Evolutionary conservation across 768 basidiomycete genomes (phyloP).

Genomic region (Kwoniella botswanensis): DNA sequence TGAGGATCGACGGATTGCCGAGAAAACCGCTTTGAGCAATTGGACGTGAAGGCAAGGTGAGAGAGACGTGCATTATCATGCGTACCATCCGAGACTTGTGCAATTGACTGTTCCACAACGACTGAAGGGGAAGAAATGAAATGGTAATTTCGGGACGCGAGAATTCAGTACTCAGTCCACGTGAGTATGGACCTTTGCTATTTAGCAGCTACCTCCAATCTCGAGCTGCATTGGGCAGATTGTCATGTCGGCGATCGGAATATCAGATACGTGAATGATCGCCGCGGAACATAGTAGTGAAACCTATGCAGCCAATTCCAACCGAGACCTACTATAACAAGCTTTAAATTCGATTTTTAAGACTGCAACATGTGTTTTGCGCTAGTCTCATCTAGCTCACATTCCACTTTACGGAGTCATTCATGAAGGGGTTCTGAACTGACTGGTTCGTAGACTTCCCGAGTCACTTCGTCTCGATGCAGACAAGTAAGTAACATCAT

Average conservation of each 20-base stretch:
- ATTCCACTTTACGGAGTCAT: neutral
- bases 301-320: neutral
- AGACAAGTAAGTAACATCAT: too few species aligned
- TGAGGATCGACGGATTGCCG: neutral
- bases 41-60: neutral
- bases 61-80: too few species aligned
- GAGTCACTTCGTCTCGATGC: too few species aligned
- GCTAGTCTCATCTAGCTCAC: neutral
- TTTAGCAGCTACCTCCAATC: neutral
- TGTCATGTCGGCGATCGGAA: neutral
- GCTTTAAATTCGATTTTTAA: neutral
- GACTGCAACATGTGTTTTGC: neutral
- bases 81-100: too few species aligned
- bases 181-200: neutral
- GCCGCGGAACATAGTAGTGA: too few species aligned
- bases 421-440: too few species aligned
- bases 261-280: neutral
- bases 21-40: neutral
- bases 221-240: neutral
- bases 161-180: neutral
- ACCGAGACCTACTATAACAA: neutral
- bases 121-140: neutral
- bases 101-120: neutral
- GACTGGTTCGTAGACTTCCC: too few species aligned
- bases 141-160: neutral